These are phyloP conservation scores for Alternaria infectoria DNA, from an alignment of 2,329 filamentous ascomycete species.

Conservation along the genomic window DNA sequence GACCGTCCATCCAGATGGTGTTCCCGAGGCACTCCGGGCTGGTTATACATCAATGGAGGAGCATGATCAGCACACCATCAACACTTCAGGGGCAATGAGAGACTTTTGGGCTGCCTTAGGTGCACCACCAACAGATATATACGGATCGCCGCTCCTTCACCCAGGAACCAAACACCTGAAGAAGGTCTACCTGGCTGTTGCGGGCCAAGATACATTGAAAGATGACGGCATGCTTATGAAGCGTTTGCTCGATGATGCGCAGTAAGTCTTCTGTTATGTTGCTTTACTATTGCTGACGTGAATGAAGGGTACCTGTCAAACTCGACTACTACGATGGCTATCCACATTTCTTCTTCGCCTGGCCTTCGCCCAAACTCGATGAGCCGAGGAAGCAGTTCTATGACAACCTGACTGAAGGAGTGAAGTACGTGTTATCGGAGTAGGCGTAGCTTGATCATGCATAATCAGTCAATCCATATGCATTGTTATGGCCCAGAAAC, in stretches of 20 bases:
- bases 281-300: constrained; percentile 11
- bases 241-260: constrained; percentile 31
- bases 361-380: constrained; percentile 39
- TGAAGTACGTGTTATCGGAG: constrained; percentile 28
- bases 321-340: constrained; percentile 46
- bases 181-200: constrained; percentile 41
- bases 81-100: constrained; percentile 44
- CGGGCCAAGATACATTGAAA: constrained; percentile 43
- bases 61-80: constrained; percentile 47
- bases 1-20: constrained; percentile 46
- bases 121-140: constrained; percentile 36
- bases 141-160: constrained; percentile 43
- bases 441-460: background rate
- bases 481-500: background rate
- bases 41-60: constrained; percentile 47
- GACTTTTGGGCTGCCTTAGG: constrained; percentile 46
- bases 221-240: constrained; percentile 46
- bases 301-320: constrained; percentile 33
- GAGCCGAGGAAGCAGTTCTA: constrained; percentile 30
- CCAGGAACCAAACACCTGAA: constrained; percentile 36
- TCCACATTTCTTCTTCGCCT: constrained; percentile 48
- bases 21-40: constrained; percentile 44
- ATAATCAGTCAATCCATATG: background rate
- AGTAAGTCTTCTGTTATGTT: constrained; percentile 18
- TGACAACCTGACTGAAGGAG: constrained; percentile 28